Evolutionary conservation across 1,284 basidiomycete genomes (phyloP), one percentile per base, ranked within the genome.

Genomic region (Marasmius fiardii): DNA sequence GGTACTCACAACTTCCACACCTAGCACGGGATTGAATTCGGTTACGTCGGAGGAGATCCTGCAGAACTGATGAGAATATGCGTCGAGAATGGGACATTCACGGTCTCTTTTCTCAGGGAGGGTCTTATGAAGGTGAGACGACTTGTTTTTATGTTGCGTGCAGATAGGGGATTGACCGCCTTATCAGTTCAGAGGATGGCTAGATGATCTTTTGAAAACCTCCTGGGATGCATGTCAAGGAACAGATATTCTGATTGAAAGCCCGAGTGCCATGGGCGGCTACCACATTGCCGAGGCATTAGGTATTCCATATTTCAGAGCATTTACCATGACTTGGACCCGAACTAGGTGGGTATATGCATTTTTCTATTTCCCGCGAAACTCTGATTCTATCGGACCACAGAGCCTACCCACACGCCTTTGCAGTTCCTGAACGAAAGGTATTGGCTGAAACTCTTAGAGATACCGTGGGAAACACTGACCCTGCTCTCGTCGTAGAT

Each of bases 231-330:
- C 95, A 4, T 99, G 97, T 67, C 93, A 96, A 73, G 88, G 85
- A 20, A 94, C 93, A 0, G 95, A 99, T 68, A 83, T 98, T 24
- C 80, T 99, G 51, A 80, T 99, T 53, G 96, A 99, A 73, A 93
- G 91, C 65, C 96, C 96, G 0, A 95, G 92, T 67, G 94, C 96
- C 4, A 98, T 98, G 90, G 94, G 89, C n/a, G 96, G 96, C n/a
- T 91, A 92, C 58, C 96, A 99, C 65, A 94, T 99, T 53, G 96
- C 96, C 16, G 96, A 99, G 69, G 94, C 93, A 1, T 77, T 99
- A 16, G 79, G 78, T 31, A 93, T 98, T 53, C 96, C 96, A 2
- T 99, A 96, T 71, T 98, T 90, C 73, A 81, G 93, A 63, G 92
- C 92, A 2, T 94, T 95, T 67, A 94, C 92, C 0, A 93, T 93